Evolutionary conservation across 2,329 filamentous ascomycete genomes (phyloP), one percentile per base, ranked within the genome.

Genomic region (Ascochyta koolunga): DNA sequence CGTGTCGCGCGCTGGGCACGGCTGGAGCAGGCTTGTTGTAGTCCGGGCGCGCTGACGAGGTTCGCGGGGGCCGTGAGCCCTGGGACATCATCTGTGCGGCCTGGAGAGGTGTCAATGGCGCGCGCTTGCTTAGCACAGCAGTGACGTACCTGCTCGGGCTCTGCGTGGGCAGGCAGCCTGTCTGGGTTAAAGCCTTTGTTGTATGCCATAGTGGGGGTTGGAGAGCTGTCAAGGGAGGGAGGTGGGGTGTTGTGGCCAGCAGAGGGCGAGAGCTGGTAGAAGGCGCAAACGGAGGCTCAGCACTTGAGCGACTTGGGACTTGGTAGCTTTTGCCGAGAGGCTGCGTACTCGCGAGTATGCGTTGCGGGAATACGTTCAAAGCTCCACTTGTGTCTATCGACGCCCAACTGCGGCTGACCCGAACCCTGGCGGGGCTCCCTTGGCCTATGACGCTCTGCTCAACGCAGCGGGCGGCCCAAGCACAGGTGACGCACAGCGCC

Each of bases 151-250:
- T 85, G 81, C 62, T 91, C 89, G 37, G 89, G 89, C 77, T 92
- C 89, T 57, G 88, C 89, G 72, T 91, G 89, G 89, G 91, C 91
- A 72, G 93, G 93, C 61, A 99, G 86, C 73, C 92, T 90, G 80
- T 99, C 93, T 29, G 93, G 93, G 76, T 99, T 96, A 80, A 92
- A 95, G 50, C 89, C 86, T 75, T 87, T 87, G 78, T 96, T 96
- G 83, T 98, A 98, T 51, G 93, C 93, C 93, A 98, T 98, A 57
- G 72, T 62, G 57, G 29, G 57, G 40, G 48, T 51, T 48, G 11
- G 45, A 27, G 21, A 32, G 33, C 16, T 32, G 29, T 27, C 36
- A 46, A 40, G 38, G 19, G 39, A 24, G 32, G 38, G 24, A 24
- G 41, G 41, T 38, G 41, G 37, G 36, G 35, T 36, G 46, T 32